A percentile compares a stretch with the other conserved stretches of the same genome.
Evolutionary conservation across 176 grass and related monocot species (phyloP).

Genomic region (Triticum turgidum): DNA sequence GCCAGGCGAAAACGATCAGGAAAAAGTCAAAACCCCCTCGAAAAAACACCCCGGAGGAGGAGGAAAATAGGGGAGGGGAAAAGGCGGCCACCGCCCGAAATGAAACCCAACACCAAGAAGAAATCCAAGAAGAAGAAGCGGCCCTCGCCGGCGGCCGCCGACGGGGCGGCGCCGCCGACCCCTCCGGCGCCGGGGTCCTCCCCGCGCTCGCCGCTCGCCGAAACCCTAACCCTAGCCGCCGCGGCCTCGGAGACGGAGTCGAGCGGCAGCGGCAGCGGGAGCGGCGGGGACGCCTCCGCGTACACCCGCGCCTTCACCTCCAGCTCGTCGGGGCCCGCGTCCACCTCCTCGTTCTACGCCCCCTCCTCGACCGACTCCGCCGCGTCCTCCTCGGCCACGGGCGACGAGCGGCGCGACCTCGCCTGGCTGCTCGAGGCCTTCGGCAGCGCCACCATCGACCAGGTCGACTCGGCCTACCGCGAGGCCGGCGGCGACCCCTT

Average conservation of each 20-base stretch:
- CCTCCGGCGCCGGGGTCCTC: neutral
- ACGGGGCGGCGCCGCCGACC: neutral
- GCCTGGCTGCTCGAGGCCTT: slow-evolving; percentile 71
- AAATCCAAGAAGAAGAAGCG: slow-evolving; percentile 52
- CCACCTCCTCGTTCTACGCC: slow-evolving; percentile 27
- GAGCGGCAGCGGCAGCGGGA: neutral
- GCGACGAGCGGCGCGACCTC: slow-evolving; percentile 46
- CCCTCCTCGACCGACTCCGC: slow-evolving; percentile 36
- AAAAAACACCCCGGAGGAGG: slow-evolving; percentile 8
- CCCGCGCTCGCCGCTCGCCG: neutral
- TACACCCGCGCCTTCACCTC: slow-evolving; percentile 30
- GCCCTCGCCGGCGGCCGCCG: slow-evolving; percentile 12
- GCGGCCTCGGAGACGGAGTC: slow-evolving; percentile 30
- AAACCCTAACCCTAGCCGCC: slow-evolving; percentile 32
- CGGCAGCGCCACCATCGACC: slow-evolving; percentile 53
- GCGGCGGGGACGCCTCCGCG: slow-evolving; percentile 23
- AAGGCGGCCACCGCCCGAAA: slow-evolving; percentile 22
- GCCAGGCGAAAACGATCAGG: neutral
- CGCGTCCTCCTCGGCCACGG: slow-evolving; percentile 29
- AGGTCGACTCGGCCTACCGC: slow-evolving; percentile 66
- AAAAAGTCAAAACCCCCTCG: neutral
- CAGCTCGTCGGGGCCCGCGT: slow-evolving; percentile 25
- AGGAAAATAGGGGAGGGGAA: neutral
- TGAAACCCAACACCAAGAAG: slow-evolving; percentile 62
- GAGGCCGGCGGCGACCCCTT: slow-evolving; percentile 62